phyloP scores from a whole-genome alignment of 495 filamentous ascomycete genomes.

The Collariella sp. region DNA sequence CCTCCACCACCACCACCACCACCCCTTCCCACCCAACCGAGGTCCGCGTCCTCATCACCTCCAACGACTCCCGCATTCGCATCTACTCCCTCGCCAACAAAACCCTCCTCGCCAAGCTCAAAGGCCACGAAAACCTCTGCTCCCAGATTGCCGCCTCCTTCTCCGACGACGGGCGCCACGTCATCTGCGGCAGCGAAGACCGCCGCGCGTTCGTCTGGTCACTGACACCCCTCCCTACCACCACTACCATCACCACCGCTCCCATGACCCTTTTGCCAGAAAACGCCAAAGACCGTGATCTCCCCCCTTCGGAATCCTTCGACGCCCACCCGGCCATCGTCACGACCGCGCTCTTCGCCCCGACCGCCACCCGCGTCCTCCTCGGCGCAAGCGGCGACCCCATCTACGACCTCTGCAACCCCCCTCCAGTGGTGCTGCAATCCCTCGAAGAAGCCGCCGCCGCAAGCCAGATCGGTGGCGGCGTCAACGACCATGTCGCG shows the following conservation, averaged over 20 bases:
- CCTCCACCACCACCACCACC: constrained; percentile 12
- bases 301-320: constrained; percentile 74
- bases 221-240: no score
- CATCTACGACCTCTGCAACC: constrained; percentile 92
- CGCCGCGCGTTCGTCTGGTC: constrained; percentile 85
- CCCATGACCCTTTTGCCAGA: no score
- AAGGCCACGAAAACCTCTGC: constrained; percentile 85
- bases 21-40: constrained; percentile 44
- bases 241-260: no score
- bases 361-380: constrained; percentile 64
- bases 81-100: constrained; percentile 83
- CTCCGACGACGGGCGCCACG: constrained; percentile 75
- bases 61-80: constrained; percentile 90
- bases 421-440: constrained; percentile 78
- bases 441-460: constrained; percentile 54
- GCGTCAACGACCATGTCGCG: constrained; percentile 24
- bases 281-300: no score
- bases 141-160: constrained; percentile 87
- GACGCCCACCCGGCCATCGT: constrained; percentile 85
- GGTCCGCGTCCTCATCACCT: constrained; percentile 81
- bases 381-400: constrained; percentile 79
- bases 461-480: constrained; percentile 19
- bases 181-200: constrained; percentile 94
- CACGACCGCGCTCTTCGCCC: constrained; percentile 79
- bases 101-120: constrained; percentile 77